phyloP scores from a whole-genome alignment of 495 filamentous ascomycete genomes.

The Xylaria acuta region DNA sequence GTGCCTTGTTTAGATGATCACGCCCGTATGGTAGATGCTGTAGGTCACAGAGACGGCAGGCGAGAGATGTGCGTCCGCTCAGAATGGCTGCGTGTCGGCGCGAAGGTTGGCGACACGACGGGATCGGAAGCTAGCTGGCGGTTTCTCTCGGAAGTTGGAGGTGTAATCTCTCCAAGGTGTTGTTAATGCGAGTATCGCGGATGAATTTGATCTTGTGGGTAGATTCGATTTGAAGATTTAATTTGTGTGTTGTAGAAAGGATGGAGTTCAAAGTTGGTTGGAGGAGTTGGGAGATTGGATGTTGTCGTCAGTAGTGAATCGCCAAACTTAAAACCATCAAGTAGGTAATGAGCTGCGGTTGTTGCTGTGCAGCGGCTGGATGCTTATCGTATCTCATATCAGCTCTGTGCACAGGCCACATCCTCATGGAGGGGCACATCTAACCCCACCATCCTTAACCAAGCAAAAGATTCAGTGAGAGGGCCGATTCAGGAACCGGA shows the following conservation, averaged over 20 bases:
- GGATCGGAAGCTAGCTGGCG: background rate
- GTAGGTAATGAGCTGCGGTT: background rate
- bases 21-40: background rate
- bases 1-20: background rate
- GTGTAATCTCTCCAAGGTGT: background rate
- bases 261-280: background rate
- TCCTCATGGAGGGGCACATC: slow-evolving; percentile 31
- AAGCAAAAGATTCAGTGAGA: slow-evolving; percentile 10
- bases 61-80: background rate
- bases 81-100: background rate
- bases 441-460: slow-evolving; percentile 25
- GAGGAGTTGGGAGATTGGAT: background rate
- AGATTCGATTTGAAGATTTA: background rate
- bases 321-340: background rate
- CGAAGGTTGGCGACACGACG: background rate
- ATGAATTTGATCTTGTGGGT: background rate
- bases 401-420: slow-evolving; percentile 31
- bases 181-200: background rate
- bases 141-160: slow-evolving; percentile 1
- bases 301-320: background rate
- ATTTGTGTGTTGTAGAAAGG: background rate
- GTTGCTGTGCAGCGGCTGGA: background rate
- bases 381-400: slow-evolving; percentile 12
- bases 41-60: background rate
- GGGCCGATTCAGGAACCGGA: slow-evolving; percentile 23